A percentile compares a stretch with the other conserved stretches of the same genome.
These are phyloP conservation scores for Lactarius hengduanensis DNA, from an alignment of 768 basidiomycete species.

Conservation along the genomic window DNA sequence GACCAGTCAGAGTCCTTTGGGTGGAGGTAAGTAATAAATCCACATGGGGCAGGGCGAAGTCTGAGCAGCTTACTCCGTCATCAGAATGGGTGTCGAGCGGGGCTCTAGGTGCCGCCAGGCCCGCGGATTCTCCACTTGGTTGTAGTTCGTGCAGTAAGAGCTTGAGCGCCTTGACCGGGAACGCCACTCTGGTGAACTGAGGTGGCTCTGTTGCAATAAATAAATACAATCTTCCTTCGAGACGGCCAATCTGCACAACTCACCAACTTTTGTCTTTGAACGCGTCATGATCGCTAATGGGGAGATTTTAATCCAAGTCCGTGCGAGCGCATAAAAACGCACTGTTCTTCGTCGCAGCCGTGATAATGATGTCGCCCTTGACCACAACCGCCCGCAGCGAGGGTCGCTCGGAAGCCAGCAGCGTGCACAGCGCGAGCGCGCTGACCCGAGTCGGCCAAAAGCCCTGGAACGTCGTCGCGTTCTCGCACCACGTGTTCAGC, in stretches of 20 bases:
- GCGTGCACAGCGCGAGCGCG: constrained; percentile 72
- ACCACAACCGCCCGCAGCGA: constrained; percentile 69
- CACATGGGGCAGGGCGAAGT: neutral
- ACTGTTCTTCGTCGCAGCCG: constrained; percentile 79
- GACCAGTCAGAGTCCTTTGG: constrained; percentile 86
- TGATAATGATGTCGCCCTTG: constrained; percentile 90
- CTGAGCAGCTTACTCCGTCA: constrained; percentile 56
- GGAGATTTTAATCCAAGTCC: constrained; percentile 11
- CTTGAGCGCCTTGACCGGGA: constrained; percentile 92
- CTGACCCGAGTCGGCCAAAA: constrained; percentile 91
- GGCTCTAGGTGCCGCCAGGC: constrained; percentile 56
- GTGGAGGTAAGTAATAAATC: constrained; percentile 13
- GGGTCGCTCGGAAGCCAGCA: constrained; percentile 66
- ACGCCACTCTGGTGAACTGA: constrained; percentile 80
- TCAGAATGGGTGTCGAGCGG: constrained; percentile 64
- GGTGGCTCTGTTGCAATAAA: constrained; percentile 63
- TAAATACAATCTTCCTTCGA: constrained; percentile 18
- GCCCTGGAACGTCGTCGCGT: constrained; percentile 91
- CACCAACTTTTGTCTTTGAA: constrained; percentile 84
- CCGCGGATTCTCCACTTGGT: constrained; percentile 70
- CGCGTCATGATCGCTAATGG: constrained; percentile 91
- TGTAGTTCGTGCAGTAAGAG: constrained; percentile 83
- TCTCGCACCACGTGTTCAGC: constrained; percentile 93
- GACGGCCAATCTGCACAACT: constrained; percentile 32
- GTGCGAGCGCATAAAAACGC: constrained; percentile 35